Base-by-base conservation (phyloP, 164 flowering plant genomes). In the Vitis rotundifolia region DNA sequence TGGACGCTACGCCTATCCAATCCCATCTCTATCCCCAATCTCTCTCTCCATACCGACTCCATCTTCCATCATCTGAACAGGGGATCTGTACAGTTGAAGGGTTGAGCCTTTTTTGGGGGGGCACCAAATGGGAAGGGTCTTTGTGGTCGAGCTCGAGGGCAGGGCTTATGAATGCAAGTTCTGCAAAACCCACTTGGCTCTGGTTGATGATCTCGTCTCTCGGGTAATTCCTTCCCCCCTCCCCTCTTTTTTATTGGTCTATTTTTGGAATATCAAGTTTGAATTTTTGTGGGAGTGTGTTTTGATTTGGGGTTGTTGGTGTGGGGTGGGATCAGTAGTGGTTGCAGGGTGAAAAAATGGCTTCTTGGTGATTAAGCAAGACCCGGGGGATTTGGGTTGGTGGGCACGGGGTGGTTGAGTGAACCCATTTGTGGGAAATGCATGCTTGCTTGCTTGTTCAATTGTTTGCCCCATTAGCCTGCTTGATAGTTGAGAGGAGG, bases 111-210 rank as follows among this genome's bases (percentile, higher is more conserved):
- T 28, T 51, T 53, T 15, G 63, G 5, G 9, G 59, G n/a, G n/a
- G 63, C 8, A 22, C 14, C n/a, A 67, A 18, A 91, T 89, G 97
- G 97, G 97, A n/a, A 85, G 92, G 76, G 61, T 88, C n/a, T 91
- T 88, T 73, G 69, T 83, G 81, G 85, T 89, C 64, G 91, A 89
- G 77, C 83, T 89, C 7, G 90, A 91, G 16, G 97, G 92, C 12
- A 81, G 87, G 51, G 73, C 83, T 22, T 91, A 89, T 78, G 83
- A 79, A 67, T 91, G 97, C 90, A 89, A 80, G 78, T 89, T 83
- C 77, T 91, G 94, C 73, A 73, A 81, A 51, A 85, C 81, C 73
- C 87, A 82, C 58, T 69, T 91, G 58, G 90, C 91, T 57, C 91
- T 83, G 37, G 85, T 77, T 31, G 86, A 81, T 9, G 87, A 91